Percentiles rank a stretch among this genome's conserved stretches.
Conservation (phyloP, 2,329 filamentous ascomycete species). For the Fusarium hostae region DNA sequence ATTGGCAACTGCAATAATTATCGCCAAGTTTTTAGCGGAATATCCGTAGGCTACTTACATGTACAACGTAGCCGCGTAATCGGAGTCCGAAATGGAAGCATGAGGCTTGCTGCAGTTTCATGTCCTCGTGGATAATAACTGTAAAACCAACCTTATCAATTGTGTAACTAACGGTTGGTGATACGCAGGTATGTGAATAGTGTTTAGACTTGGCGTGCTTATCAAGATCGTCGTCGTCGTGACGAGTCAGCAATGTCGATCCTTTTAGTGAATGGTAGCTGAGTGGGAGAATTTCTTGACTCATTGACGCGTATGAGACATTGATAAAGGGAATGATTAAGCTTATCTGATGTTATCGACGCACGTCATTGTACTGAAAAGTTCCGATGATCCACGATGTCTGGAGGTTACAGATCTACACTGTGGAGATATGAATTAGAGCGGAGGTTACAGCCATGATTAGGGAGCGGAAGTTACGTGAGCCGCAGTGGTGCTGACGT, state of each 20-base stretch:
- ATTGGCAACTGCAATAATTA: not conserved
- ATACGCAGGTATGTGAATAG: not conserved
- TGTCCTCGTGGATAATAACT: constrained; percentile 12
- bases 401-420: not conserved
- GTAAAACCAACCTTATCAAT: constrained; percentile 42
- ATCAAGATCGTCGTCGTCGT: constrained; percentile 30
- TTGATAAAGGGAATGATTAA: constrained; percentile 30
- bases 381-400: not conserved
- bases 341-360: constrained; percentile 24
- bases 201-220: constrained; percentile 4
- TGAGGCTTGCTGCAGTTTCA: constrained; percentile 32
- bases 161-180: constrained; percentile 20
- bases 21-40: constrained; percentile 20
- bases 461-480: not conserved
- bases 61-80: constrained; percentile 40
- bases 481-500: not conserved
- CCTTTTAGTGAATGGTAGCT: constrained; percentile 17
- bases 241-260: constrained; percentile 30
- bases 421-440: not conserved
- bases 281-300: not conserved
- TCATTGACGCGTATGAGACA: constrained; percentile 39
- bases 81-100: constrained; percentile 14
- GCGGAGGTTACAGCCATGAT: not conserved
- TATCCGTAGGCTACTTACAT: not conserved
- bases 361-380: not conserved